A percentile compares a stretch with the other conserved stretches of the same genome.
Conservation (phyloP, 2,329 filamentous ascomycete species). For the Nannizzia gypsea region DNA sequence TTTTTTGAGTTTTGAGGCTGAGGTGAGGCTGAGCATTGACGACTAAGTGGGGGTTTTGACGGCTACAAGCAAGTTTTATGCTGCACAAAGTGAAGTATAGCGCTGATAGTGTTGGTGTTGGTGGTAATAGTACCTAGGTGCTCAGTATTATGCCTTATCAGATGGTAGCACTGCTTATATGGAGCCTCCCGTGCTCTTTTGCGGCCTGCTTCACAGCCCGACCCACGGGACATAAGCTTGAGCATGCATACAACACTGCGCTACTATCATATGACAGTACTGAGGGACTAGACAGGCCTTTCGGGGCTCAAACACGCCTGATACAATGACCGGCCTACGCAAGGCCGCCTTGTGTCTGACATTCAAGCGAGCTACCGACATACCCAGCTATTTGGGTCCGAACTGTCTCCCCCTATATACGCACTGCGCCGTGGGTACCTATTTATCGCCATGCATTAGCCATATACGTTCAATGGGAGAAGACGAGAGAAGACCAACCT, state of each 20-base stretch:
- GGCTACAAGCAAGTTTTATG: background rate
- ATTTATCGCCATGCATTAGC: background rate
- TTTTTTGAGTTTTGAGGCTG: background rate
- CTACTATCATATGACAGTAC: background rate
- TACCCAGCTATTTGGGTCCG: background rate
- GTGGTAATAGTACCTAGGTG: no score
- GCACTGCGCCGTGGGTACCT: background rate
- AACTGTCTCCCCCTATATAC: background rate
- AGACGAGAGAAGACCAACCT: background rate
- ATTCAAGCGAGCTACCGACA: background rate
- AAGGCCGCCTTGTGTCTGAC: no score
- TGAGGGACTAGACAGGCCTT: background rate
- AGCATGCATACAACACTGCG: no score
- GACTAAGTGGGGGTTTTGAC: background rate
- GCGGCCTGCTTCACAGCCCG: background rate
- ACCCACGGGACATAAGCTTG: background rate
- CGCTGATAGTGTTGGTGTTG: background rate
- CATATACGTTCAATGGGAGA: background rate
- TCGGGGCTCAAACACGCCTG: background rate
- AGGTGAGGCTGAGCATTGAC: background rate
- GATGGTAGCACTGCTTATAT: background rate
- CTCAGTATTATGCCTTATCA: background rate
- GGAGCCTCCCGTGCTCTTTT: background rate
- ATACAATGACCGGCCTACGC: background rate
- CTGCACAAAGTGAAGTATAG: background rate